phyloP scores from a whole-genome alignment of 805 yeast species.

The Lachancea sp. region DNA sequence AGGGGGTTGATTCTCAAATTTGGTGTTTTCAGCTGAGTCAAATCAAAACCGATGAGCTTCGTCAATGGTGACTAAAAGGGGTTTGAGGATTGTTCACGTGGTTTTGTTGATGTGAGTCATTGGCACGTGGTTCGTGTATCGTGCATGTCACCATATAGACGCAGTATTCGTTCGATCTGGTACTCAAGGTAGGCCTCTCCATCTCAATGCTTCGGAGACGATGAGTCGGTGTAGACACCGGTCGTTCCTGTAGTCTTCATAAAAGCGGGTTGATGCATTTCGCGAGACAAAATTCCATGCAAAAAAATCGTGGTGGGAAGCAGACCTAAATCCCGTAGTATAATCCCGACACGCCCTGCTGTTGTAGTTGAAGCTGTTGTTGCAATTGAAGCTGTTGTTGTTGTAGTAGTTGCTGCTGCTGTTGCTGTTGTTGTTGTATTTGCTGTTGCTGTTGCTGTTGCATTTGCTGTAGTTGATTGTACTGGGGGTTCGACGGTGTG shows the following conservation, averaged over 20 bases:
- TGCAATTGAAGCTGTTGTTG: slow-evolving; percentile 26
- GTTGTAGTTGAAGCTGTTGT: slow-evolving; percentile 16
- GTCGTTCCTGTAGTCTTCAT: no score
- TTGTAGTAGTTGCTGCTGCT: slow-evolving; percentile 22
- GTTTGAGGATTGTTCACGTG: background rate
- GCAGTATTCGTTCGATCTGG: no score
- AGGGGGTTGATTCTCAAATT: background rate
- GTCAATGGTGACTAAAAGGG: background rate
- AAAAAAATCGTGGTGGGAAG: no score
- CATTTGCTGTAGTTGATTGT: slow-evolving; percentile 21
- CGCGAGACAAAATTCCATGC: no score
- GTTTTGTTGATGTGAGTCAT: background rate
- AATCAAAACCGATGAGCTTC: slow-evolving; percentile 6
- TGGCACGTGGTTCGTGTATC: no score
- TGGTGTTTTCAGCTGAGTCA: background rate
- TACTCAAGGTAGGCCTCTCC: no score
- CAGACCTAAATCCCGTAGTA: slow-evolving; percentile 2
- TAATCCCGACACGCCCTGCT: slow-evolving; percentile 11
- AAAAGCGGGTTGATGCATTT: no score
- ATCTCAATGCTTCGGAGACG: no score
- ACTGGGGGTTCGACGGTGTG: slow-evolving; percentile 26
- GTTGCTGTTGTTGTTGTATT: slow-evolving; percentile 16
- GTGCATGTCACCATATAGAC: no score
- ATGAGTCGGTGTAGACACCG: no score
- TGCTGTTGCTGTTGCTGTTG: slow-evolving; percentile 24